phyloP scores from a whole-genome alignment of 805 yeast genomes.

The Yamadazyma philogaea region DNA sequence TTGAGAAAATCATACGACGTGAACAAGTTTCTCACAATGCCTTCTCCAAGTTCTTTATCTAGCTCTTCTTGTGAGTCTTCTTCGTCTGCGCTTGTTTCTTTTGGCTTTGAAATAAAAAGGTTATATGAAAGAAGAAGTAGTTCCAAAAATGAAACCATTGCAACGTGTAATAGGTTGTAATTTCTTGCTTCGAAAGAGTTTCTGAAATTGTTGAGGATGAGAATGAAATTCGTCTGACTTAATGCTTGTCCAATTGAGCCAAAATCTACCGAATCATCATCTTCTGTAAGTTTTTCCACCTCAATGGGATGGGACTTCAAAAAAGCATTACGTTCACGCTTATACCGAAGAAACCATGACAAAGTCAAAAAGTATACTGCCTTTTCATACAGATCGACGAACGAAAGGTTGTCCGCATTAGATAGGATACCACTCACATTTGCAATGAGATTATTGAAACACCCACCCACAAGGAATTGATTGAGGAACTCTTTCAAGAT shows the following conservation, averaged over 20 bases:
- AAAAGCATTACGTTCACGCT: constrained; percentile 33
- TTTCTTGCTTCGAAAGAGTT: constrained; percentile 41
- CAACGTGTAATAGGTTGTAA: constrained; percentile 66
- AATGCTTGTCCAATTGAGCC: constrained; percentile 54
- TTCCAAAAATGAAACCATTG: constrained; percentile 64
- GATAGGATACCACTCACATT: constrained; percentile 46
- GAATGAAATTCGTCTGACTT: constrained; percentile 57
- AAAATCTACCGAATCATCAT: constrained; percentile 31
- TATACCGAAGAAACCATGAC: constrained; percentile 76
- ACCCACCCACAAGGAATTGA: constrained; percentile 59
- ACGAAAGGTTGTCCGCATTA: constrained; percentile 27
- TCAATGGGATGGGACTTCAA: constrained; percentile 10
- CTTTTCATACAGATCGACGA: constrained; percentile 34
- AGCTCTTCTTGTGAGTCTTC: constrained; percentile 41
- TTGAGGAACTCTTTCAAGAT: constrained; percentile 49
- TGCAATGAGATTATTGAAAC: constrained; percentile 64
- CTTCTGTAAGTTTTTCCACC: constrained; percentile 14
- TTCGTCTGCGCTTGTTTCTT: constrained; percentile 34
- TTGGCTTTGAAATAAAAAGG: constrained; percentile 32
- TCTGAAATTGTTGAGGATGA: constrained; percentile 47
- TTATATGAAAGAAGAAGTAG: constrained; percentile 48
- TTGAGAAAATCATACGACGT: constrained; percentile 59
- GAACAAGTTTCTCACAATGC: constrained; percentile 66
- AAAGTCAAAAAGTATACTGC: constrained; percentile 53
- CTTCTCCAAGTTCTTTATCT: constrained; percentile 48